A percentile compares a stretch with the other conserved stretches of the same genome.
Evolutionary conservation across 2,329 filamentous ascomycete genomes (phyloP).

Genomic region (Phoma sp.): DNA sequence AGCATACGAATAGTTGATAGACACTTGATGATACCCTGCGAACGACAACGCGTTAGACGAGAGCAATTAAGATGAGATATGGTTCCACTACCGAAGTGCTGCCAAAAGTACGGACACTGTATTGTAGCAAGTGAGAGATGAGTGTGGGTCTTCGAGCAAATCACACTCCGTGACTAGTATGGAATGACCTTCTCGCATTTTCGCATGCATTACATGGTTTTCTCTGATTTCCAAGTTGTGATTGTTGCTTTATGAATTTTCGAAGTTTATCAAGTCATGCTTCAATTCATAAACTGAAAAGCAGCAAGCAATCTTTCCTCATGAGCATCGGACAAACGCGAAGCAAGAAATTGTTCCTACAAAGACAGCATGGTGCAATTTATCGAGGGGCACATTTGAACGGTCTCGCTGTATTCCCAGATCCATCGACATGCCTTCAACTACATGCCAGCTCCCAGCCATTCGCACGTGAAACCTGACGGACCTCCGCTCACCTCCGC

Average conservation of each 20-base stretch:
- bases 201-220: too few species aligned
- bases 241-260: too few species aligned
- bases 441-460: background rate
- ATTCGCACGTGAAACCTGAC: background rate
- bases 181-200: too few species aligned
- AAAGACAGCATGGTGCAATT: background rate
- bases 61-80: conserved; percentile 8
- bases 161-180: background rate
- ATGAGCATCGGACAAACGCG: too few species aligned
- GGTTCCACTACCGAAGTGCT: conserved; percentile 29
- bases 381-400: background rate
- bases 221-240: too few species aligned
- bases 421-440: background rate
- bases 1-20: conserved; percentile 29
- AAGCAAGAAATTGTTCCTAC: too few species aligned
- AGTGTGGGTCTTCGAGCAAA: background rate
- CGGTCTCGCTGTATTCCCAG: background rate
- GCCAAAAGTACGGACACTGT: conserved; percentile 17
- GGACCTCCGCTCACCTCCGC: background rate
- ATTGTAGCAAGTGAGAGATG: background rate
- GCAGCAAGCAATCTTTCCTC: too few species aligned
- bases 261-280: too few species aligned
- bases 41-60: conserved; percentile 16
- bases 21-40: conserved; percentile 37
- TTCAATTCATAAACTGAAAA: too few species aligned